Evolutionary conservation across 2,329 filamentous ascomycete genomes (phyloP), one percentile per base, ranked within the genome.

Genomic region (Tolypocladium sp.): DNA sequence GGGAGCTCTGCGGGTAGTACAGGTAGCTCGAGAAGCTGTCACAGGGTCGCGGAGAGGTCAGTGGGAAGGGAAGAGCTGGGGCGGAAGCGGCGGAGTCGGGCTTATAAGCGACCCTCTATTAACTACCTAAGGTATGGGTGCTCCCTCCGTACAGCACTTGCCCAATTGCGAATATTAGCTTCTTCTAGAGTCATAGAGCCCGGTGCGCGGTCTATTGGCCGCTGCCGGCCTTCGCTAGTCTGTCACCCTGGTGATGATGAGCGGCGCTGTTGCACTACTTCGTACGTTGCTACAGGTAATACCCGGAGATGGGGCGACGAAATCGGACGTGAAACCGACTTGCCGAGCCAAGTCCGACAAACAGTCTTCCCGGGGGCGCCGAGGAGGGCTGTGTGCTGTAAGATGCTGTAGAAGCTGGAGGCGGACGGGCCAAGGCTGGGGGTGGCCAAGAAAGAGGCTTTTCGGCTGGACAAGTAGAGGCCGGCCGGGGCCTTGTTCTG

Each of bases 271-370:
- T 33, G 2, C 46, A 51, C 25, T 5, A 6, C 17, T 20, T 15
- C 17, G 17, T 3, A 4, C 41, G 4, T 4, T 25, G 22, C 22
- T 27, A 9, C 27, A 33, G 46, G 17, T 4, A 44, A 37, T 15
- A 22, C 10, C 33, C 15, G n/a, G n/a, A n/a, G n/a, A n/a, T n/a
- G n/a, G n/a, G n/a, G n/a, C n/a, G n/a, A n/a, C n/a, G n/a, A n/a
- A n/a, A n/a, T n/a, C n/a, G 51, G 35, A 3, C 27, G 20, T 17
- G 37, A 52, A 40, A 37, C n/a, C 33, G 37, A 58, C 52, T 59
- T 60, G 30, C 59, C 61, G 61, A 62, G 57, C 51, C 55, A 60
- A 59, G 59, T 62, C 61, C 61, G 61, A 56, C 37, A 15, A 15
- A 7, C 30, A 7, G 30, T 30, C 30, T 6, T 4, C 30, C 30